phyloP scores from a whole-genome alignment of 1,284 basidiomycete genomes.

The Fomitopsis betulina region DNA sequence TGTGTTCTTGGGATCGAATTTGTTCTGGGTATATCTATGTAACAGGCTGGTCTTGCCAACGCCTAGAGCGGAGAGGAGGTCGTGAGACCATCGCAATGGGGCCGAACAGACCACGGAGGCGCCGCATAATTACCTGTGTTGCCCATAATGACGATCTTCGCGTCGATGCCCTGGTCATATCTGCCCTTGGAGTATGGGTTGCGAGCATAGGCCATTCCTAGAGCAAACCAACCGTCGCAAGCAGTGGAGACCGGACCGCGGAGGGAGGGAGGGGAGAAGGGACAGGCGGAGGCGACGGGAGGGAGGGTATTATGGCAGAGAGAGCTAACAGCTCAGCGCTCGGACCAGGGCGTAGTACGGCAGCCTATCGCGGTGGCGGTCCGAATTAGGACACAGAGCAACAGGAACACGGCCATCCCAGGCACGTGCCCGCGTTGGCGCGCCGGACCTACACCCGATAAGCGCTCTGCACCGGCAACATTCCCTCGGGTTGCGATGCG shows the following conservation, averaged over 20 bases:
- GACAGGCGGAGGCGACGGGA: conserved; percentile 14
- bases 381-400: conserved; percentile 3
- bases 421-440: conserved; percentile 5
- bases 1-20: conserved; percentile 81
- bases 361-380: conserved; percentile 8
- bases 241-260: conserved; percentile 16
- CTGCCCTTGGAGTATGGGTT: conserved; percentile 61
- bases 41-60: conserved; percentile 96
- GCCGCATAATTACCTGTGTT: conserved; percentile 66
- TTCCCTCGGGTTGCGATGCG: neutral
- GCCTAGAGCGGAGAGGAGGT: conserved; percentile 38
- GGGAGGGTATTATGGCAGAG: conserved; percentile 4
- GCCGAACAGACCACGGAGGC: neutral
- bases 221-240: conserved; percentile 20
- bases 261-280: conserved; percentile 15
- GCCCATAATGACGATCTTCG: conserved; percentile 96
- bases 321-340: neutral
- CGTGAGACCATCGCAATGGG: neutral
- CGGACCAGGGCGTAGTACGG: neutral
- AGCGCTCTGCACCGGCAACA: too few relatives aligned
- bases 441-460: conserved; percentile 5
- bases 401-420: conserved; percentile 2
- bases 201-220: conserved; percentile 33
- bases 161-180: conserved; percentile 83
- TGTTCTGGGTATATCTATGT: conserved; percentile 89